Percentiles rank a stretch among this genome's conserved stretches.
These are phyloP conservation scores for Melocanna baccifera DNA, from an alignment of 176 grass and related monocot species.

Conservation along the genomic window DNA sequence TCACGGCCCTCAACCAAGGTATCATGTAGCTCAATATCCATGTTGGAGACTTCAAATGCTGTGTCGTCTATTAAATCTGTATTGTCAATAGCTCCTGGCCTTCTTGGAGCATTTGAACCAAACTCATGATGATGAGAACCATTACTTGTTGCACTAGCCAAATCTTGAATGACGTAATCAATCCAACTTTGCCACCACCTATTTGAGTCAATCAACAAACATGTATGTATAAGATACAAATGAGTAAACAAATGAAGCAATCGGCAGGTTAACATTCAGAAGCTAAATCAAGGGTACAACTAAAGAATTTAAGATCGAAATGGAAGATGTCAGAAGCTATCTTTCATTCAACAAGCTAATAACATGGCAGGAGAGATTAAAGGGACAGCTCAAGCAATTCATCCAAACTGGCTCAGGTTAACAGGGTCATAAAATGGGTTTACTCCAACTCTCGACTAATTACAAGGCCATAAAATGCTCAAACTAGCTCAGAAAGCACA, in stretches of 20 bases:
- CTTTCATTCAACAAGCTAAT: not conserved
- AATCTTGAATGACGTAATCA: constrained; percentile 92
- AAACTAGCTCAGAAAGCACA: not conserved
- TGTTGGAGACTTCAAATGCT: constrained; percentile 72
- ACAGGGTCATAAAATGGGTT: not conserved
- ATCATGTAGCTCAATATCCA: constrained; percentile 93
- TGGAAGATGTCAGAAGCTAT: not conserved
- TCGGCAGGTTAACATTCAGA: not conserved
- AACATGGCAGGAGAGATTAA: not conserved
- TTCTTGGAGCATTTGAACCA: constrained; percentile 50
- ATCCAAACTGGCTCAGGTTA: not conserved
- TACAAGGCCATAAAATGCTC: not conserved
- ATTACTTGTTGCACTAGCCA: constrained; percentile 57
- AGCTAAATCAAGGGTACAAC: not conserved
- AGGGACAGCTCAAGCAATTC: not conserved
- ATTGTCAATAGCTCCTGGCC: constrained; percentile 91
- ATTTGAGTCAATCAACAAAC: constrained; percentile 29
- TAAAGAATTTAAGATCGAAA: not conserved
- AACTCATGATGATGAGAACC: constrained; percentile 67
- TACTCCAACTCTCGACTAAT: not conserved
- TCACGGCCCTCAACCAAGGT: constrained; percentile 92
- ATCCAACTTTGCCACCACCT: constrained; percentile 99
- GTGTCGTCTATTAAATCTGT: constrained; percentile 77
- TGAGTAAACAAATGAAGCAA: constrained; percentile 25
- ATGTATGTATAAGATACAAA: not conserved